A percentile compares a stretch with the other conserved stretches of the same genome.
Evolutionary conservation across 352 stramenopile species (phyloP).

Genomic region (Phytophthora palmivora): DNA sequence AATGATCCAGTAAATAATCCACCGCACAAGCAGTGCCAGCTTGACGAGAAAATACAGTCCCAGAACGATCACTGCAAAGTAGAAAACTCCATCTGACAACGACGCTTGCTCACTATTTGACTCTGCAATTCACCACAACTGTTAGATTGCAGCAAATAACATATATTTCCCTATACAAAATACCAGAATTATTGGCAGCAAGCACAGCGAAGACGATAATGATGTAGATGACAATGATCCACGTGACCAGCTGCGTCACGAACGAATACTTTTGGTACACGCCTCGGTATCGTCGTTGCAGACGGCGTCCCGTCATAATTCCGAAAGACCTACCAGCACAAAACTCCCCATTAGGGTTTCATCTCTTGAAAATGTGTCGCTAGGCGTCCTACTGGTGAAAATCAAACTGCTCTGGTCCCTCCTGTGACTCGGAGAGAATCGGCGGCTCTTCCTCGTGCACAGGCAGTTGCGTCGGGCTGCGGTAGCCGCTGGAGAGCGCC

Average conservation of each 20-base stretch:
- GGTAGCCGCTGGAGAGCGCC: constrained; percentile 12
- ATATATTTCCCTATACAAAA: not conserved
- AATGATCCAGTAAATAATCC: constrained; percentile 88
- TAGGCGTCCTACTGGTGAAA: constrained; percentile 38
- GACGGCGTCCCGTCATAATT: constrained; percentile 61
- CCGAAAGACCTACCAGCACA: constrained; percentile 48
- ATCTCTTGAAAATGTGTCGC: not conserved
- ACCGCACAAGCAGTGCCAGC: constrained; percentile 78
- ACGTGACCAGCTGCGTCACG: constrained; percentile 56
- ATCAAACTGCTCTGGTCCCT: constrained; percentile 49
- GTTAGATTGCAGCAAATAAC: constrained; percentile 10
- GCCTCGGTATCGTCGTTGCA: constrained; percentile 61
- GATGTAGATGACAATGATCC: constrained; percentile 63
- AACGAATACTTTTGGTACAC: constrained; percentile 73
- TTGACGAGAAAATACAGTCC: constrained; percentile 74
- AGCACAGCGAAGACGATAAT: constrained; percentile 52
- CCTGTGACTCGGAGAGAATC: constrained; percentile 15
- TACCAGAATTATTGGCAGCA: constrained; percentile 37
- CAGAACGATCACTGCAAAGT: constrained; percentile 50
- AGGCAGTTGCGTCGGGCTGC: constrained; percentile 12
- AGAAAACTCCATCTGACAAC: constrained; percentile 58
- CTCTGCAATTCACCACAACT: not conserved
- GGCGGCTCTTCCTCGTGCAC: constrained; percentile 25
- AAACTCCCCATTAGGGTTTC: constrained; percentile 11
- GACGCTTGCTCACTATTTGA: constrained; percentile 24